Conservation (phyloP, 2,329 filamentous ascomycete genomes). For the Magnaporthiopsis incrustans region DNA sequence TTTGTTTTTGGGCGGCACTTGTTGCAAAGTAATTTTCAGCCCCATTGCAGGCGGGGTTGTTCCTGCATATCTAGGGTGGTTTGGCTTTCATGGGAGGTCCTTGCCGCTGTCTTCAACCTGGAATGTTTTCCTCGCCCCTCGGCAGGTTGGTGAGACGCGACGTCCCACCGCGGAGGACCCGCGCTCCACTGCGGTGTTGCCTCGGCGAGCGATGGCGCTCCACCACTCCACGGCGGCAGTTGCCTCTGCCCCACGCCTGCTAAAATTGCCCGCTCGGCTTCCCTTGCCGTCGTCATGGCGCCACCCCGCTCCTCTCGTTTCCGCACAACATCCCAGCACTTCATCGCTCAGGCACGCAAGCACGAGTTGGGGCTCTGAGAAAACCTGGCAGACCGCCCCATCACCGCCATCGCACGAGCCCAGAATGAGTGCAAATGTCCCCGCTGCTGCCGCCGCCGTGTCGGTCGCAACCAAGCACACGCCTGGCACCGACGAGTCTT, state of each 20-base stretch:
- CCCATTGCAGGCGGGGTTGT: too few species aligned
- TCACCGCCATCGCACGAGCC: neutral
- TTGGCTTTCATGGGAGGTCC: too few species aligned
- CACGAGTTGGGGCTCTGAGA: too few species aligned
- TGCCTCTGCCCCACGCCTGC: neutral
- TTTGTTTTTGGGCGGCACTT: too few species aligned
- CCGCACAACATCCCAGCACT: neutral
- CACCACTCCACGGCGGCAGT: neutral
- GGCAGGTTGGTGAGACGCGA: too few species aligned
- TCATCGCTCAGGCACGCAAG: neutral
- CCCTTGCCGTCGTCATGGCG: neutral
- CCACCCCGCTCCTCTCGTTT: neutral
- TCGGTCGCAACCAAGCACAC: constrained; percentile 14
- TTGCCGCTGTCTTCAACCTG: too few species aligned
- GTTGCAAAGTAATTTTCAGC: too few species aligned
- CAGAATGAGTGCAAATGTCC: constrained; percentile 4
- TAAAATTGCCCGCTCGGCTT: neutral
- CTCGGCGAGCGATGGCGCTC: neutral
- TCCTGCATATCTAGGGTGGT: too few species aligned
- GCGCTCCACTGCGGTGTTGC: neutral
- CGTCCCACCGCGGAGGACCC: neutral
- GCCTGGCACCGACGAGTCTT: constrained; percentile 15
- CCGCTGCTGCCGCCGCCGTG: constrained; percentile 3
- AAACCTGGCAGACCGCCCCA: neutral
- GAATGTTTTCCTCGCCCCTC: too few species aligned